Evolutionary conservation across 2,329 filamentous ascomycete genomes (phyloP).

Genomic region (Lachnellula arida): DNA sequence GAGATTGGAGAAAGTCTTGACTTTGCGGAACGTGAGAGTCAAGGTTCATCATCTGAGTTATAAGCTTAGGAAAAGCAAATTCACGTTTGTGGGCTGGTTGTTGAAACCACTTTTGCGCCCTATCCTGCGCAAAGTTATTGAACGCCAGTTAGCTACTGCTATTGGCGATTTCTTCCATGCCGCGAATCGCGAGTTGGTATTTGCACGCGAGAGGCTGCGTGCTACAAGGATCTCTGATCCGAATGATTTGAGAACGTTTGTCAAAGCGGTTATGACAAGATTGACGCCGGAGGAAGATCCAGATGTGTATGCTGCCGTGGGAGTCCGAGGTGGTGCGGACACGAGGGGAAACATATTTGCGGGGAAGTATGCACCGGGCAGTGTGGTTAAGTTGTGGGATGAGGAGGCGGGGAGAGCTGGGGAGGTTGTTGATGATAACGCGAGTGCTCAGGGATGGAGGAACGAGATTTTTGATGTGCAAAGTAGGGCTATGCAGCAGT

Average conservation of each 20-base stretch:
- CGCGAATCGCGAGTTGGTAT: slow-evolving; percentile 81
- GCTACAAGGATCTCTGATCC: slow-evolving; percentile 81
- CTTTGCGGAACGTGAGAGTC: slow-evolving; percentile 70
- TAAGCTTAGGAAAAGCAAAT: slow-evolving; percentile 66
- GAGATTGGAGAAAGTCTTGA: slow-evolving; percentile 73
- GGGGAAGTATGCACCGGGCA: slow-evolving; percentile 83
- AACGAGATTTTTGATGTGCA: slow-evolving; percentile 71
- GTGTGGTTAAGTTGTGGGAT: slow-evolving; percentile 84
- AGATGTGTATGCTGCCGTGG: slow-evolving; percentile 69
- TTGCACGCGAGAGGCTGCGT: slow-evolving; percentile 77
- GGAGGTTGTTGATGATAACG: slow-evolving; percentile 71
- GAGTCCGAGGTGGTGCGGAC: slow-evolving; percentile 54
- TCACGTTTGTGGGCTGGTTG: slow-evolving; percentile 74
- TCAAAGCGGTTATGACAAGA: slow-evolving; percentile 75
- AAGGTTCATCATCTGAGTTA: slow-evolving; percentile 85
- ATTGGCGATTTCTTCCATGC: slow-evolving; percentile 66
- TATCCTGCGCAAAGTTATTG: slow-evolving; percentile 72
- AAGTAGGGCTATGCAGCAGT: slow-evolving; percentile 12
- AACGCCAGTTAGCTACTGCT: slow-evolving; percentile 68
- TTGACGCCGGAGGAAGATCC: slow-evolving; percentile 68
- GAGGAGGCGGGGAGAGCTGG: slow-evolving; percentile 67
- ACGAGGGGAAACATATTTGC: slow-evolving; percentile 64
- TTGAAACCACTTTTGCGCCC: slow-evolving; percentile 80
- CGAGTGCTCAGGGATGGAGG: slow-evolving; percentile 57
- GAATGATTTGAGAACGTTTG: slow-evolving; percentile 73